Percentiles rank a stretch among this genome's conserved stretches.
These are phyloP conservation scores for Trichoderma breve DNA, from an alignment of 2,329 filamentous ascomycete genomes.

Conservation along the genomic window DNA sequence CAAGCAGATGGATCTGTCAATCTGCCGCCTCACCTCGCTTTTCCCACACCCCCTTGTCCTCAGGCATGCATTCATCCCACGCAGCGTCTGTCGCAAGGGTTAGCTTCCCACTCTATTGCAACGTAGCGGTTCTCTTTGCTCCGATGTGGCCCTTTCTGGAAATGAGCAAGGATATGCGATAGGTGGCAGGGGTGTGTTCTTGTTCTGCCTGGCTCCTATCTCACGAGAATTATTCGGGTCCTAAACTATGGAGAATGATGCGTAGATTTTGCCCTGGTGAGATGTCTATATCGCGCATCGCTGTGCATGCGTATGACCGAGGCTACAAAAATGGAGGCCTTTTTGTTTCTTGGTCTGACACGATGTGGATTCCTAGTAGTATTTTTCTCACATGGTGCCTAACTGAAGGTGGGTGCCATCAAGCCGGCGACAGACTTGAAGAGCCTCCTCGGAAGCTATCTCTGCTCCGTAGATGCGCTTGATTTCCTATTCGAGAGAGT, in stretches of 20 bases:
- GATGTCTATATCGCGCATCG: conserved; percentile 11
- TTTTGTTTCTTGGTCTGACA: background rate
- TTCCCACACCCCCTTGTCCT: conserved; percentile 6
- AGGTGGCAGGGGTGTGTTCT: background rate
- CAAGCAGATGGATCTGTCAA: conserved; percentile 18
- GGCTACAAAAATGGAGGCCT: background rate
- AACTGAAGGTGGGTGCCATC: conserved; percentile 2
- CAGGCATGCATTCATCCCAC: conserved; percentile 14
- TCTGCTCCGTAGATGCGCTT: background rate
- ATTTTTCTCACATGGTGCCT: conserved; percentile 17
- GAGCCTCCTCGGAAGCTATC: background rate
- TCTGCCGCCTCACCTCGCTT: conserved; percentile 17
- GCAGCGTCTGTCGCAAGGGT: conserved; percentile 9
- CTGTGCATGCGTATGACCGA: background rate
- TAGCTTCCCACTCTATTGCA: background rate
- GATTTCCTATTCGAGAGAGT: conserved; percentile 7
- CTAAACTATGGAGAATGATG: background rate
- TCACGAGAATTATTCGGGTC: conserved; percentile 20
- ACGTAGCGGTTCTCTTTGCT: conserved; percentile 7
- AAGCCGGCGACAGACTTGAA: background rate
- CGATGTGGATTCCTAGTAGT: background rate
- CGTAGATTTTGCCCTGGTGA: background rate
- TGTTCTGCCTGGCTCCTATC: background rate
- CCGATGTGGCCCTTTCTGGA: background rate
- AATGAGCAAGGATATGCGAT: background rate